These are phyloP conservation scores for Citrullus colocynthis DNA, from an alignment of 306 rosid species.

Conservation along the genomic window DNA sequence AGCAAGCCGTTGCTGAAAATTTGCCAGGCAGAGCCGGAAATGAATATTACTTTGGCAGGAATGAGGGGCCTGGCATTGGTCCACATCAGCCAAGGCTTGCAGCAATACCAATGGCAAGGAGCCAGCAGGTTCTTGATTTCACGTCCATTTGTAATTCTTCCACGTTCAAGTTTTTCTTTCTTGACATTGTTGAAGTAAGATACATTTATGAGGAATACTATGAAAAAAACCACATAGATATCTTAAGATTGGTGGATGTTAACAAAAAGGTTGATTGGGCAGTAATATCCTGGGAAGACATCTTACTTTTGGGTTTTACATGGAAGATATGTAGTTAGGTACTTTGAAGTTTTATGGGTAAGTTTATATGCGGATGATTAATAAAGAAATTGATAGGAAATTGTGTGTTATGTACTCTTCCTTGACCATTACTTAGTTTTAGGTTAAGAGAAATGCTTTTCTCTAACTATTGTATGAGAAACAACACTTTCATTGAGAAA, in stretches of 20 bases:
- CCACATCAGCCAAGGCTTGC: conserved; percentile 67
- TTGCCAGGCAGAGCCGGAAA: conserved; percentile 46
- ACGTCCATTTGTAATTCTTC: not conserved
- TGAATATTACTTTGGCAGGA: conserved; percentile 49
- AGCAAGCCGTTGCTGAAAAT: conserved; percentile 50
- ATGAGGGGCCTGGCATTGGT: conserved; percentile 39
- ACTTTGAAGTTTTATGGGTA: not conserved
- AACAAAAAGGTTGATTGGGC: not conserved
- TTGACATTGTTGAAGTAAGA: not conserved
- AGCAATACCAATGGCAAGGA: conserved; percentile 50
- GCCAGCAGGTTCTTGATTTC: conserved; percentile 46
- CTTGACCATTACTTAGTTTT: not conserved
- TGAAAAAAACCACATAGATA: not conserved
- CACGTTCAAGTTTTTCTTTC: not conserved
- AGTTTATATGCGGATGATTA: not conserved
- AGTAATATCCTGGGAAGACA: not conserved
- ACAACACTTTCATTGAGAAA: not conserved
- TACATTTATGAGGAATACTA: not conserved
- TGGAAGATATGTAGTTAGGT: not conserved
- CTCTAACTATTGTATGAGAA: not conserved
- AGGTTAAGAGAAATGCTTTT: not conserved
- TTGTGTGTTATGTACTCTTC: not conserved
- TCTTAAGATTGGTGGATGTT: not conserved
- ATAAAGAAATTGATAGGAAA: not conserved
- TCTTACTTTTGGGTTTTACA: not conserved